Evolutionary conservation across 371 early-diverging fungal species (phyloP).

Genomic region (Mucor circinelloides): DNA sequence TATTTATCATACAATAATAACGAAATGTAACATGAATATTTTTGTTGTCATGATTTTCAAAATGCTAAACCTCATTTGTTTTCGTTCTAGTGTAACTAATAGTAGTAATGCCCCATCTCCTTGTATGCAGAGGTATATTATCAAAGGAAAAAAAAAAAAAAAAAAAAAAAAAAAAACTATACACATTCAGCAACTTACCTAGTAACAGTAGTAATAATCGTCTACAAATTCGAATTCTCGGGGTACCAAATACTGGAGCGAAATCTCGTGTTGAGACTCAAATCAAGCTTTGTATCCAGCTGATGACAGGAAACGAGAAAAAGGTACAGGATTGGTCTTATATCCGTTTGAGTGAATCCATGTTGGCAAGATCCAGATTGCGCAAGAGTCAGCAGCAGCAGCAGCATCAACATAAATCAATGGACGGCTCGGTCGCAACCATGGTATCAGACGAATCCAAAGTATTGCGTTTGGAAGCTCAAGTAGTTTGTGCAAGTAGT

Average conservation of each 20-base stretch:
- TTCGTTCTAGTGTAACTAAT: background rate
- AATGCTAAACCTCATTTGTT: background rate
- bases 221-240: conserved; percentile 58
- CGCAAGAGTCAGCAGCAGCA: conserved; percentile 15
- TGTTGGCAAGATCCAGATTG: conserved; percentile 61
- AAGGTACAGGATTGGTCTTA: conserved; percentile 78
- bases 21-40: background rate
- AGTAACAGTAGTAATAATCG: background rate
- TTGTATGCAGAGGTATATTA: background rate
- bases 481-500: conserved; percentile 80
- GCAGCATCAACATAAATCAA: background rate
- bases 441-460: conserved; percentile 30
- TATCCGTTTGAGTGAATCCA: conserved; percentile 74
- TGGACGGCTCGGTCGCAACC: conserved; percentile 8
- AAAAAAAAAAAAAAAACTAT: background rate
- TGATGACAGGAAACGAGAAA: conserved; percentile 69
- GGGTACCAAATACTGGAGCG: conserved; percentile 76
- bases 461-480: conserved; percentile 71
- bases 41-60: background rate
- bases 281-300: conserved; percentile 82
- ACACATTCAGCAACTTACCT: background rate
- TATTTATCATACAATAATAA: background rate
- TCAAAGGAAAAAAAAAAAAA: conserved; percentile 1
- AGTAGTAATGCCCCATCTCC: background rate
- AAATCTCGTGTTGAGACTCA: conserved; percentile 93